These are phyloP conservation scores for Rubroboletus pulcherrimus DNA, from an alignment of 768 basidiomycete species.

Conservation along the genomic window DNA sequence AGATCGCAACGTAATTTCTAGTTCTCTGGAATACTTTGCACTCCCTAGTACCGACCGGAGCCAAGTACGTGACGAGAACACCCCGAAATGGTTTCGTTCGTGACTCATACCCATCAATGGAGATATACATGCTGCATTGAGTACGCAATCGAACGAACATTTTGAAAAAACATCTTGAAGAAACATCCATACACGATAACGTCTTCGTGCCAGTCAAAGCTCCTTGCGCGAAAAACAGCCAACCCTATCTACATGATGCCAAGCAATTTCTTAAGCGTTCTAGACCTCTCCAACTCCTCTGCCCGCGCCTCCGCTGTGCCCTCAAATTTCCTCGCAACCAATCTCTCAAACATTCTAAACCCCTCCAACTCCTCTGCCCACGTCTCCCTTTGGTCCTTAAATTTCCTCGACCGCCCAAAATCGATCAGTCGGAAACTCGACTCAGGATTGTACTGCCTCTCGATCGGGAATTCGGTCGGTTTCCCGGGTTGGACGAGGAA, in stretches of 20 bases:
- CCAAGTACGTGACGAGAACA: too few relatives aligned
- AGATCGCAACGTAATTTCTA: too few relatives aligned
- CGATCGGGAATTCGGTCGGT: conserved; percentile 27
- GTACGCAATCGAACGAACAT: background rate
- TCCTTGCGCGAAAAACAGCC: background rate
- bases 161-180: too few relatives aligned
- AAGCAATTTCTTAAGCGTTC: conserved; percentile 1
- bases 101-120: background rate
- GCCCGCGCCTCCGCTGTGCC: background rate
- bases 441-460: conserved; percentile 4
- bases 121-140: background rate
- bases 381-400: background rate
- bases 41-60: too few relatives aligned
- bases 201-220: background rate
- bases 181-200: background rate
- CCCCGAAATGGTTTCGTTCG: background rate
- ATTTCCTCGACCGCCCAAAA: conserved; percentile 39
- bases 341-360: conserved; percentile 2
- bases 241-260: background rate
- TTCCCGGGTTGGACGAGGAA: conserved; percentile 43
- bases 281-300: conserved; percentile 7
- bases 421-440: conserved; percentile 49
- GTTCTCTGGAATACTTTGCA: too few relatives aligned
- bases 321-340: conserved; percentile 10
- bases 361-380: background rate